phyloP scores from a whole-genome alignment of 2,329 filamentous ascomycete species.

The Monosporascus ibericus region DNA sequence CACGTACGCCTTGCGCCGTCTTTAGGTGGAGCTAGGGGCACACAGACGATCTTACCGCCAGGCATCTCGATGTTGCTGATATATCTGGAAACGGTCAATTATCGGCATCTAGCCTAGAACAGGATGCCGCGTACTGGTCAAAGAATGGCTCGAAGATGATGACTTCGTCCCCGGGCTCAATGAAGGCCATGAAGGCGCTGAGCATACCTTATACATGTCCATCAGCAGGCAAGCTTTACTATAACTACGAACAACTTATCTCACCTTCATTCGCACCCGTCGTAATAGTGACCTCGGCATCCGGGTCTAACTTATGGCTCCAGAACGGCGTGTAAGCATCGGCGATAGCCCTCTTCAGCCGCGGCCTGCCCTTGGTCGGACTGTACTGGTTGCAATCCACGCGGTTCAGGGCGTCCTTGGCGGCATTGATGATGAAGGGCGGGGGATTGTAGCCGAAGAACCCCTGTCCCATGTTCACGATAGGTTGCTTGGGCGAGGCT shows the following conservation, averaged over 20 bases:
- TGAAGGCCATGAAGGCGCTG: slow-evolving; percentile 95
- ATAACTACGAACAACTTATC: neutral
- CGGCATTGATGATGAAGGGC: slow-evolving; percentile 82
- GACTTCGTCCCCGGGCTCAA: slow-evolving; percentile 91
- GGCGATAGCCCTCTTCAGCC: slow-evolving; percentile 87
- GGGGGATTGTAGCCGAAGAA: slow-evolving; percentile 95
- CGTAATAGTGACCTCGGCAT: slow-evolving; percentile 91
- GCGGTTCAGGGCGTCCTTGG: slow-evolving; percentile 79
- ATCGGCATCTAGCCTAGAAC: neutral
- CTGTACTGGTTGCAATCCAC: slow-evolving; percentile 99
- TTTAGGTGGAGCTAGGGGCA: slow-evolving; percentile 84
- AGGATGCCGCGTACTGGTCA: slow-evolving; percentile 63
- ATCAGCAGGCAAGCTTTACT: neutral
- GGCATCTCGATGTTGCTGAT: slow-evolving; percentile 99
- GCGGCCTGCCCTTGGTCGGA: slow-evolving; percentile 85
- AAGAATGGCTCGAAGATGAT: slow-evolving; percentile 99
- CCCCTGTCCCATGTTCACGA: slow-evolving; percentile 60
- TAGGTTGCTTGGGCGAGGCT: slow-evolving; percentile 56
- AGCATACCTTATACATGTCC: slow-evolving; percentile 59
- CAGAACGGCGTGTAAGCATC: slow-evolving; percentile 89
- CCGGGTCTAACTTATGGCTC: slow-evolving; percentile 73
- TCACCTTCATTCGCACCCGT: slow-evolving; percentile 78
- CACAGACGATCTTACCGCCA: slow-evolving; percentile 89
- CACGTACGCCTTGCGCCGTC: slow-evolving; percentile 75
- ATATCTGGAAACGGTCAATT: slow-evolving; percentile 46